phyloP scores from a whole-genome alignment of 2,329 filamentous ascomycete genomes.

The Nigrospora sphaerica region DNA sequence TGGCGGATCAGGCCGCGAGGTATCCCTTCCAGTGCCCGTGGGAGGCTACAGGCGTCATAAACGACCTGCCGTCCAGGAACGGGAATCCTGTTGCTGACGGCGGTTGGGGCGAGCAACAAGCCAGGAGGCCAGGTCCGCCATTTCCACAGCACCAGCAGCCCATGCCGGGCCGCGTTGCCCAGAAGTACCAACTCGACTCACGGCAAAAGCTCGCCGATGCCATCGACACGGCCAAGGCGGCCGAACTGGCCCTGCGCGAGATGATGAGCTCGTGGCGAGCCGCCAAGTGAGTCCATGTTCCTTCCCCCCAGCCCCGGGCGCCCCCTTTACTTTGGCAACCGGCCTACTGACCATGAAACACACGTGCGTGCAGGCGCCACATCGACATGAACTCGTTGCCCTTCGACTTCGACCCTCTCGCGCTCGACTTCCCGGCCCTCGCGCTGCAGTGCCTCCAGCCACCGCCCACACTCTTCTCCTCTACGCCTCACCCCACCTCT shows the following conservation, averaged over 20 bases:
- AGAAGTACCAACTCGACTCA: constrained; percentile 57
- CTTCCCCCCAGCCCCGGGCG: too few relatives aligned
- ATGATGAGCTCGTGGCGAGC: constrained; percentile 74
- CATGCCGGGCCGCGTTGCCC: constrained; percentile 39
- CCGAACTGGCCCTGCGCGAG: constrained; percentile 79
- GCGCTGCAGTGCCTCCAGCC: constrained; percentile 74
- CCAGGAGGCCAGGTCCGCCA: not conserved
- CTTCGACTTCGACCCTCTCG: constrained; percentile 77
- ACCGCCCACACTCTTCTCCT: constrained; percentile 75
- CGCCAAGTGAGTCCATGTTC: constrained; percentile 58
- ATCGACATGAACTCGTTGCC: constrained; percentile 49
- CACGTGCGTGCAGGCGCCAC: constrained; percentile 34
- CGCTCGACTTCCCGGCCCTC: constrained; percentile 79
- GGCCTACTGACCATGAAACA: too few relatives aligned
- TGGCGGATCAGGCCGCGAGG: constrained; percentile 46
- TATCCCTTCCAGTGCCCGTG: constrained; percentile 54
- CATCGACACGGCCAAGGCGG: constrained; percentile 71
- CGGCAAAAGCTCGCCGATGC: constrained; percentile 61
- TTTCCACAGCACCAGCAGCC: constrained; percentile 9
- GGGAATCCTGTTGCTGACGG: constrained; percentile 28
- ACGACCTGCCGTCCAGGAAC: constrained; percentile 54
- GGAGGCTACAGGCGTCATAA: constrained; percentile 74
- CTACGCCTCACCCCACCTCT: constrained; percentile 68
- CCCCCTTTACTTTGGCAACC: not conserved
- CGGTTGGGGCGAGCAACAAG: constrained; percentile 21